Evolutionary conservation across 148 eudicot species (phyloP).

Genomic region (Silene uniflora): DNA sequence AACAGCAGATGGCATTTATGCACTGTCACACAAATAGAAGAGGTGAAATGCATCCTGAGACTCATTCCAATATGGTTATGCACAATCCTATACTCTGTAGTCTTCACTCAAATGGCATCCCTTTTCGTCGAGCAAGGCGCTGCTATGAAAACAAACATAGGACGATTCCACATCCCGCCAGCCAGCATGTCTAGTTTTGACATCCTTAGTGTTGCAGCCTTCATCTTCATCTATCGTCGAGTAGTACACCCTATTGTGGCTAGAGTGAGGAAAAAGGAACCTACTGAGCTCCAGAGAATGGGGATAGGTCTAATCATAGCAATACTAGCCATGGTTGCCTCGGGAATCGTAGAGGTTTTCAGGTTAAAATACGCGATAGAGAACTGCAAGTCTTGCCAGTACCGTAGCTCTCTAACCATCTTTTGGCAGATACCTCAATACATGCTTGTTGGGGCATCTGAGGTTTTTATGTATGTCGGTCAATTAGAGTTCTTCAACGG

Average conservation of each 20-base stretch:
- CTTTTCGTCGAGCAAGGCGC: slow-evolving; percentile 85
- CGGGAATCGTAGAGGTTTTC: slow-evolving; percentile 51
- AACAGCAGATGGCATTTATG: slow-evolving; percentile 47
- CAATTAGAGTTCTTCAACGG: slow-evolving; percentile 70
- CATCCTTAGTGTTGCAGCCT: slow-evolving; percentile 60
- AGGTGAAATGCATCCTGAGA: slow-evolving; percentile 70
- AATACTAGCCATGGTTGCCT: slow-evolving; percentile 51
- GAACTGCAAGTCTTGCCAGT: slow-evolving; percentile 27
- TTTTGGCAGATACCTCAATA: slow-evolving; percentile 80
- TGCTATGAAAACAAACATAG: slow-evolving; percentile 48
- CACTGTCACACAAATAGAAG: slow-evolving; percentile 73
- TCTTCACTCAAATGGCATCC: slow-evolving; percentile 76
- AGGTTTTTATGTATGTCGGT: slow-evolving; percentile 73
- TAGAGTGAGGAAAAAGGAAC: slow-evolving; percentile 39
- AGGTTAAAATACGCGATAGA: slow-evolving; percentile 35
- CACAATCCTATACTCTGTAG: slow-evolving; percentile 71
- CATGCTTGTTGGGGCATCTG: slow-evolving; percentile 61
- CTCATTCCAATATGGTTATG: slow-evolving; percentile 79
- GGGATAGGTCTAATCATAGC: slow-evolving; percentile 63
- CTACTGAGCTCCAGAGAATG: slow-evolving; percentile 66
- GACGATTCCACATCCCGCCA: slow-evolving; percentile 58
- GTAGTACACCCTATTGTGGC: slow-evolving; percentile 46
- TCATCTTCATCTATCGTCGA: slow-evolving; percentile 56
- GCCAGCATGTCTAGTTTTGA: slow-evolving; percentile 84
- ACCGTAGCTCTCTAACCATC: slow-evolving; percentile 50